Conservation (phyloP, 495 filamentous ascomycete species). For the Cercophora samala region DNA sequence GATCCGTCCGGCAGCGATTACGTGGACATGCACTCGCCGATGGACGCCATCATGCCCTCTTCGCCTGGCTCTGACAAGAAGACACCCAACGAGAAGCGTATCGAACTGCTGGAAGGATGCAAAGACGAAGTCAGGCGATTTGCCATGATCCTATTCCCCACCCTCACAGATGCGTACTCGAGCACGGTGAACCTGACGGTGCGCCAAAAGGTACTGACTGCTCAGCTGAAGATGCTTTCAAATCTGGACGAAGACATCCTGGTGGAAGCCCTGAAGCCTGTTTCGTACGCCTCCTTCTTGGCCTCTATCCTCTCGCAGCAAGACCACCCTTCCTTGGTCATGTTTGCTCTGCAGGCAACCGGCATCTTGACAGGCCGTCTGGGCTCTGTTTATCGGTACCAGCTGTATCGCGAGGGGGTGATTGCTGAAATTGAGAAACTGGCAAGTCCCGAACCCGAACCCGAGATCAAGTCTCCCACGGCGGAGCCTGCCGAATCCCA, state of each 20-base stretch:
- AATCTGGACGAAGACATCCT: conserved; percentile 82
- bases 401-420: conserved; percentile 96
- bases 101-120: conserved; percentile 73
- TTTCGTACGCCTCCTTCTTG: conserved; percentile 95
- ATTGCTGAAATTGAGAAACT: conserved; percentile 87
- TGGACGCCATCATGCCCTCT: conserved; percentile 37
- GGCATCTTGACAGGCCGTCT: conserved; percentile 82
- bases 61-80: conserved; percentile 49
- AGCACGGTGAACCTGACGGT: conserved; percentile 98
- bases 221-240: conserved; percentile 98
- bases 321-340: conserved; percentile 84
- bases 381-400: conserved; percentile 84
- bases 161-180: conserved; percentile 93
- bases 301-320: conserved; percentile 95
- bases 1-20: conserved; percentile 54
- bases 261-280: conserved; percentile 79
- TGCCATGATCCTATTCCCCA: conserved; percentile 91
- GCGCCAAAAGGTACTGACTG: conserved; percentile 91
- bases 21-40: conserved; percentile 40
- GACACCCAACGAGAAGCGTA: conserved; percentile 69
- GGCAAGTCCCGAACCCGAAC: conserved; percentile 44
- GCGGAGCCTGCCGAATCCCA: background rate
- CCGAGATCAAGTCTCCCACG: conserved; percentile 23
- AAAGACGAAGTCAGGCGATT: conserved; percentile 86
- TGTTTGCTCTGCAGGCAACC: conserved; percentile 79